These are phyloP conservation scores for Chytriomyces sp. DNA, from an alignment of 192 early-diverging fungal species.

Conservation along the genomic window DNA sequence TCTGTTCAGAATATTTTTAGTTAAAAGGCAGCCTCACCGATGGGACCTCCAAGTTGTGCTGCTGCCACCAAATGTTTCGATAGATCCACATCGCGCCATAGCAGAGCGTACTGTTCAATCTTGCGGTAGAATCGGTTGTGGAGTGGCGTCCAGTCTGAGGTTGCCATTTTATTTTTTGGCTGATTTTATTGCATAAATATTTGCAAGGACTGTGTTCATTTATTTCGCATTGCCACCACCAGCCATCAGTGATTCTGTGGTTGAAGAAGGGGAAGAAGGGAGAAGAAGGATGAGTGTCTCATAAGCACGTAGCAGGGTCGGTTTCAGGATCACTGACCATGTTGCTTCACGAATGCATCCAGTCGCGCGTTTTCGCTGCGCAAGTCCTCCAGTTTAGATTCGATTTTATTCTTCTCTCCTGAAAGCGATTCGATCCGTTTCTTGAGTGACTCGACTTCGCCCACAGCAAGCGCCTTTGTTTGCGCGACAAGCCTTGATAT, in stretches of 20 bases:
- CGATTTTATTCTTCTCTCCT: constrained; percentile 43
- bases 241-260: too few species aligned
- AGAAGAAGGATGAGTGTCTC: not conserved
- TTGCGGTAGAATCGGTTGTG: constrained; percentile 47
- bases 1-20: not conserved
- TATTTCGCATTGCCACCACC: too few species aligned
- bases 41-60: constrained; percentile 91
- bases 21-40: constrained; percentile 61
- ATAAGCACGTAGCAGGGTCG: not conserved
- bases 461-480: constrained; percentile 38
- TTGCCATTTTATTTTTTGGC: not conserved
- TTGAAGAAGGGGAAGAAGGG: not conserved
- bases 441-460: constrained; percentile 42
- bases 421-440: constrained; percentile 39
- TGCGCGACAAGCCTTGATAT: not conserved
- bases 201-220: too few species aligned
- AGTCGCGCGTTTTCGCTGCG: constrained; percentile 45
- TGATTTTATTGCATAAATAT: too few species aligned
- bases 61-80: constrained; percentile 71
- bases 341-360: constrained; percentile 38
- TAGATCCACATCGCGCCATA: constrained; percentile 89
- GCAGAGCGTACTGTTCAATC: constrained; percentile 84
- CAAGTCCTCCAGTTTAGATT: constrained; percentile 46
- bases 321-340: not conserved
- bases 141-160: constrained; percentile 12